Evolutionary conservation across 2,329 filamentous ascomycete genomes (phyloP), one percentile per base, ranked within the genome.

Genomic region (Conoideocrella luteorostrata): DNA sequence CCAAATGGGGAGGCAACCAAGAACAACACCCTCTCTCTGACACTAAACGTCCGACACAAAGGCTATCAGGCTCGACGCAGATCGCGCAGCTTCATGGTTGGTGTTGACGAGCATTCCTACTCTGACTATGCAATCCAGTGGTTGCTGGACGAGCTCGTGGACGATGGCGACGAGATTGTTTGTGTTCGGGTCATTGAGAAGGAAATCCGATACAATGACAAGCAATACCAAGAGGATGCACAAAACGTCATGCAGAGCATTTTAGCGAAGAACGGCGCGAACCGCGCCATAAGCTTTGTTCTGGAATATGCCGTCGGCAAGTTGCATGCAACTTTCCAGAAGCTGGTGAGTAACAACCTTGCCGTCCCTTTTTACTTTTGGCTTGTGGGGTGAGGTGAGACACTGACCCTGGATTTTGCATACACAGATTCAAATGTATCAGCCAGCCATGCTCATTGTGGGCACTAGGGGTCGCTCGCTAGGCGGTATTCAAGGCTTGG

Each of bases 71-170:
- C 83, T 50, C 83, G 82, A 33, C 82, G 88, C 48, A 78, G 87
- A 47, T 93, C 87, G 43, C 81, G 90, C 42, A 94, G 88, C 7
- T 95, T 95, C 56, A 81, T 96, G 60, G 91, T 90, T 50, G 90
- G 90, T 17, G 86, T 90, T 15, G 90, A 95, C 64, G 86, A 91
- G 56, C 89, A 95, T 55, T 79, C 88, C 46, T 95, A 95, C 64
- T 95, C 88, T 6, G 87, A 95, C 50, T 93, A 91, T 64, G 90
- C 90, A 13, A 72, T 96, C 15, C 87, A 94, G 63, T 96, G 89
- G 89, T 74, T 95, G 40, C 78, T 96, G 30, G 88, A 94, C 56
- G 88, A 95, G 65, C 74, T 95, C 44, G 88, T 95, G 32, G 89
- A 95, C 56, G 90, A 95, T 57, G 89, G 90, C 15, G 90, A 96